Conservation (phyloP, 495 filamentous ascomycete genomes). For the Usnea hakonensis region DNA sequence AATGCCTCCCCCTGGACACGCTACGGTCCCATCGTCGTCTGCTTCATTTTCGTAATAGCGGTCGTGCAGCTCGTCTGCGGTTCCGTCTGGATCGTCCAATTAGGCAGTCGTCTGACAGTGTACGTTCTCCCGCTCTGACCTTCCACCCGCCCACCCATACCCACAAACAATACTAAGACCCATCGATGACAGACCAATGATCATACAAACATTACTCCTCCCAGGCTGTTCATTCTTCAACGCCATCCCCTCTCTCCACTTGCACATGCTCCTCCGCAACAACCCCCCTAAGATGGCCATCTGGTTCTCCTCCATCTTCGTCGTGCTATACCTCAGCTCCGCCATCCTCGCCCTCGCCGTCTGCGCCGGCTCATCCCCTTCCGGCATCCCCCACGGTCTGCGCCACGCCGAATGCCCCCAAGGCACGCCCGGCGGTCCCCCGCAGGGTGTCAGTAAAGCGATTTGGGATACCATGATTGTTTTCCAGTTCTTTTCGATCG, state of each 20-base stretch:
- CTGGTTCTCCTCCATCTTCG: slow-evolving; percentile 18
- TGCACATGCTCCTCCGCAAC: slow-evolving; percentile 22
- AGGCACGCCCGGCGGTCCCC: slow-evolving; percentile 12
- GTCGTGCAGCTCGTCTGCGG: slow-evolving; percentile 22
- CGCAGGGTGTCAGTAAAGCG: slow-evolving; percentile 11
- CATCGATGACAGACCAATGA: slow-evolving; percentile 15
- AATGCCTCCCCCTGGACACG: slow-evolving; percentile 21
- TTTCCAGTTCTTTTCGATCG: slow-evolving; percentile 17
- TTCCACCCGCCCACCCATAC: background rate
- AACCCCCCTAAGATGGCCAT: slow-evolving; percentile 21
- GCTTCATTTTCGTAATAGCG: slow-evolving; percentile 24
- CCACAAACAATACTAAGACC: background rate
- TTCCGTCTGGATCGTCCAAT: slow-evolving; percentile 22
- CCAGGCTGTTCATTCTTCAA: slow-evolving; percentile 26
- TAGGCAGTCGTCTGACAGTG: slow-evolving; percentile 15
- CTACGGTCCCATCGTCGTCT: slow-evolving; percentile 25
- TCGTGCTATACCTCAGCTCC: slow-evolving; percentile 17
- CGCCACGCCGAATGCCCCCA: slow-evolving; percentile 18
- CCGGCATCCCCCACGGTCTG: slow-evolving; percentile 7
- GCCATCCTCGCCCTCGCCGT: slow-evolving; percentile 18
- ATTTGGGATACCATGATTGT: slow-evolving; percentile 19
- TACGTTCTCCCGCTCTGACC: background rate
- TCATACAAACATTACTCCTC: slow-evolving; percentile 23
- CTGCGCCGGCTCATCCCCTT: slow-evolving; percentile 14
- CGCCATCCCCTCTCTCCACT: slow-evolving; percentile 22